Conservation (phyloP, 345 rosid species). For the Rhodomyrtus tomentosa region DNA sequence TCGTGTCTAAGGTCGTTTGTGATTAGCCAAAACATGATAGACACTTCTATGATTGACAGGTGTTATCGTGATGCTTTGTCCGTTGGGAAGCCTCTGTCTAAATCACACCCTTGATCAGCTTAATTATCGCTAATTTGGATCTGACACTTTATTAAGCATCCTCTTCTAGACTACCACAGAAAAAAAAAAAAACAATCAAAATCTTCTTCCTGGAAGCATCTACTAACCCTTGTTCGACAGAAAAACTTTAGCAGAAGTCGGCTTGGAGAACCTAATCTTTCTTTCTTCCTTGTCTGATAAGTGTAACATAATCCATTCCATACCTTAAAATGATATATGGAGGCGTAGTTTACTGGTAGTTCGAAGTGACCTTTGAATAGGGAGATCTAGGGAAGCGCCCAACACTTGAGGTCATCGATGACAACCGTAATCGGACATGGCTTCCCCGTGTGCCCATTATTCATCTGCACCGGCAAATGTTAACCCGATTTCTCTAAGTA, state of each 20-base stretch:
- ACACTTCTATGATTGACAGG: neutral
- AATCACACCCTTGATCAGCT: neutral
- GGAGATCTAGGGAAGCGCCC: neutral
- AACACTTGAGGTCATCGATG: neutral
- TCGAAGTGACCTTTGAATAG: neutral
- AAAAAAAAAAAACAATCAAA: neutral
- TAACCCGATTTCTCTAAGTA: neutral
- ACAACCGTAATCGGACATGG: neutral
- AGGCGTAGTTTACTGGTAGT: neutral
- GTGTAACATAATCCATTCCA: too few relatives aligned
- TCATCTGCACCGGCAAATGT: neutral
- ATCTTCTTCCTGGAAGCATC: neutral
- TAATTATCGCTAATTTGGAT: neutral
- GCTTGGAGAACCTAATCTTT: neutral
- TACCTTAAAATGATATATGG: neutral
- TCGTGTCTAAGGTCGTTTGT: neutral
- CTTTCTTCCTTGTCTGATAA: neutral
- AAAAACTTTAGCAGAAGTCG: neutral
- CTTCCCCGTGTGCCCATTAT: neutral
- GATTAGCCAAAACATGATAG: neutral
- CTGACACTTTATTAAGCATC: neutral
- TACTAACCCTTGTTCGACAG: neutral
- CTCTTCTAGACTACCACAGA: neutral
- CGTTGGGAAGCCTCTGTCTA: neutral
- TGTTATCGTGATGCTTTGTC: neutral